These are phyloP conservation scores for Hypoxylon lienhwacheense DNA, from an alignment of 495 filamentous ascomycete species.

Conservation along the genomic window DNA sequence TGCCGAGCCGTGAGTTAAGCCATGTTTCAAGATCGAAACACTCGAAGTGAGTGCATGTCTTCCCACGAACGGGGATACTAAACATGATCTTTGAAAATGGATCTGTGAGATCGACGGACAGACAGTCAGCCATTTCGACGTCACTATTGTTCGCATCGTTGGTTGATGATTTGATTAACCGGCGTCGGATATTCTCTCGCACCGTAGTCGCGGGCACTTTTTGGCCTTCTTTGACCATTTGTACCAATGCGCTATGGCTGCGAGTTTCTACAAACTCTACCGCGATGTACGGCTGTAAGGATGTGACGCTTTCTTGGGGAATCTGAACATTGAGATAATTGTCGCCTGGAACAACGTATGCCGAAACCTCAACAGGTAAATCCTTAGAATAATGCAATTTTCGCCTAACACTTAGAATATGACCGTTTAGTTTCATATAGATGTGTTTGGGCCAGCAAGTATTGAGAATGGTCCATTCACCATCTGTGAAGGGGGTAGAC, in stretches of 20 bases:
- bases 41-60: slow-evolving; percentile 65
- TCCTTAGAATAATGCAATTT: slow-evolving; percentile 74
- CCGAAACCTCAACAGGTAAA: slow-evolving; percentile 71
- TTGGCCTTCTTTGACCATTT: slow-evolving; percentile 40
- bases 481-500: slow-evolving; percentile 31
- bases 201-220: slow-evolving; percentile 43
- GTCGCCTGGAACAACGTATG: slow-evolving; percentile 49
- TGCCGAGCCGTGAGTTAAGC: slow-evolving; percentile 61
- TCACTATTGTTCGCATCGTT: slow-evolving; percentile 61
- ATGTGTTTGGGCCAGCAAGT: slow-evolving; percentile 72
- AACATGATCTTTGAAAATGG: slow-evolving; percentile 74
- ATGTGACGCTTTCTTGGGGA: slow-evolving; percentile 36
- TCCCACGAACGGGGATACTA: slow-evolving; percentile 67
- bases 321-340: slow-evolving; percentile 64
- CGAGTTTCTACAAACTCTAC: slow-evolving; percentile 64
- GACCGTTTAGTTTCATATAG: slow-evolving; percentile 68
- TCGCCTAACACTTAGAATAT: slow-evolving; percentile 59
- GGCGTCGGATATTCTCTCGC: slow-evolving; percentile 53
- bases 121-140: slow-evolving; percentile 60
- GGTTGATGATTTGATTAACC: slow-evolving; percentile 39
- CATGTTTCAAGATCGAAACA: slow-evolving; percentile 89
- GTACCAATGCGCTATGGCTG: slow-evolving; percentile 53
- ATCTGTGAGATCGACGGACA: slow-evolving; percentile 75
- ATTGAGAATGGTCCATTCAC: slow-evolving; percentile 63
- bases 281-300: slow-evolving; percentile 54